Percentiles rank a stretch among this genome's conserved stretches.
These are phyloP conservation scores for Opeltia flavorubescens DNA, from an alignment of 495 filamentous ascomycete genomes.

Conservation along the genomic window DNA sequence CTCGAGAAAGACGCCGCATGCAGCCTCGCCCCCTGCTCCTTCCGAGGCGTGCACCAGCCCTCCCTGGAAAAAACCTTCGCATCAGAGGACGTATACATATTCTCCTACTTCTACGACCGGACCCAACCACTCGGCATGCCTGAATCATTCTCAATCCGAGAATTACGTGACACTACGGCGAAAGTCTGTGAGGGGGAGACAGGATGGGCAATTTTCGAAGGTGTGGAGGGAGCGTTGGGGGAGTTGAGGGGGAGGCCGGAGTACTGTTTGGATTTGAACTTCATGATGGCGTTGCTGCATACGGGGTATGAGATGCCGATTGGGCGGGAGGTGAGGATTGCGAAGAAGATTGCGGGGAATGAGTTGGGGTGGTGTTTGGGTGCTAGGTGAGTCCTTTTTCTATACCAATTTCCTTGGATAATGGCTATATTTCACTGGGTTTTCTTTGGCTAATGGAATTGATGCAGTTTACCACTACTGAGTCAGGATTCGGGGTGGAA, in stretches of 20 bases:
- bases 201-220: slow-evolving; percentile 64
- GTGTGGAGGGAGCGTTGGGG: slow-evolving; percentile 51
- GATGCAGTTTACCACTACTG: slow-evolving; percentile 51
- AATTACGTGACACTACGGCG: slow-evolving; percentile 69
- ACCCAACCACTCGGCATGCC: slow-evolving; percentile 88
- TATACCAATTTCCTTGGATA: not conserved
- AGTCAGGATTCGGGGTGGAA: slow-evolving; percentile 62
- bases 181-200: slow-evolving; percentile 71
- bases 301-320: slow-evolving; percentile 98
- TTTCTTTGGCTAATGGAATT: no score
- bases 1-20: slow-evolving; percentile 78
- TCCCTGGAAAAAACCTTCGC: slow-evolving; percentile 85
- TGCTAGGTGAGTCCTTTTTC: slow-evolving; percentile 54
- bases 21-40: slow-evolving; percentile 78
- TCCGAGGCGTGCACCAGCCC: slow-evolving; percentile 93
- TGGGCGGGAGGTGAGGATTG: slow-evolving; percentile 88
- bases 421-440: no score
- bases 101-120: slow-evolving; percentile 96
- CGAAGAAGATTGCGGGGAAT: slow-evolving; percentile 95
- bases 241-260: slow-evolving; percentile 72
- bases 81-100: slow-evolving; percentile 83
- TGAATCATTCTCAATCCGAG: slow-evolving; percentile 76
- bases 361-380: slow-evolving; percentile 97
- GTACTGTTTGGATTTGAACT: slow-evolving; percentile 87
- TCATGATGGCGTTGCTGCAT: slow-evolving; percentile 83